Evolutionary conservation across 2,329 filamentous ascomycete species (phyloP).

Genomic region (Fusarium vanettenii): DNA sequence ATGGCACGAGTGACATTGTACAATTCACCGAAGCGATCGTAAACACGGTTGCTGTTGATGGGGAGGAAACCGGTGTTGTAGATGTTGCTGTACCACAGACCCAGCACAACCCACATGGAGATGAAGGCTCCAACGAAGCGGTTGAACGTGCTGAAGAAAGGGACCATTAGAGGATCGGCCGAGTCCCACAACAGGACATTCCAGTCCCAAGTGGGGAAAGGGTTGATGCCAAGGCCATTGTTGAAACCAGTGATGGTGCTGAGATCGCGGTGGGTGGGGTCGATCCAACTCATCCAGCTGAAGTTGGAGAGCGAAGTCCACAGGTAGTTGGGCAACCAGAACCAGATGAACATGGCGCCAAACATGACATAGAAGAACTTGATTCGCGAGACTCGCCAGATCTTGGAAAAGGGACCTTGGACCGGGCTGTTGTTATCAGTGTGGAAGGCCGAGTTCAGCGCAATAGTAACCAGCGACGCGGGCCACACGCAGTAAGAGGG

Average conservation of each 20-base stretch:
- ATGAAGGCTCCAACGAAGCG: slow-evolving; percentile 46
- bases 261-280: slow-evolving; percentile 55
- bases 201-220: slow-evolving; percentile 58
- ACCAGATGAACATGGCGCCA: slow-evolving; percentile 62
- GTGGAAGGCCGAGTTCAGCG: slow-evolving; percentile 62
- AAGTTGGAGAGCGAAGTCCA: slow-evolving; percentile 61
- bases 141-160: slow-evolving; percentile 53
- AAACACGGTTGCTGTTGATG: slow-evolving; percentile 54
- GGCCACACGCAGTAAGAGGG: slow-evolving; percentile 67
- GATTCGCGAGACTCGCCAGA: slow-evolving; percentile 57
- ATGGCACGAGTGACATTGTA: slow-evolving; percentile 54
- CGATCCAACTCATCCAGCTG: slow-evolving; percentile 66
- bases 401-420: slow-evolving; percentile 45
- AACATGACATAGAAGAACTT: slow-evolving; percentile 60
- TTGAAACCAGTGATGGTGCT: slow-evolving; percentile 51
- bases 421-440: slow-evolving; percentile 49
- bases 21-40: slow-evolving; percentile 50
- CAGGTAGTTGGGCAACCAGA: slow-evolving; percentile 65
- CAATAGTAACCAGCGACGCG: slow-evolving; percentile 60
- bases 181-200: slow-evolving; percentile 54
- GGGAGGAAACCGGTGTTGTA: slow-evolving; percentile 54
- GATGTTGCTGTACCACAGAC: slow-evolving; percentile 48
- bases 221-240: slow-evolving; percentile 55
- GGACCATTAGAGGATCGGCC: slow-evolving; percentile 53
- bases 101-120: slow-evolving; percentile 45